A percentile compares a stretch with the other conserved stretches of the same genome.
phyloP scores from a whole-genome alignment of 2,329 filamentous ascomycete genomes.

The Balansia obtecta region DNA sequence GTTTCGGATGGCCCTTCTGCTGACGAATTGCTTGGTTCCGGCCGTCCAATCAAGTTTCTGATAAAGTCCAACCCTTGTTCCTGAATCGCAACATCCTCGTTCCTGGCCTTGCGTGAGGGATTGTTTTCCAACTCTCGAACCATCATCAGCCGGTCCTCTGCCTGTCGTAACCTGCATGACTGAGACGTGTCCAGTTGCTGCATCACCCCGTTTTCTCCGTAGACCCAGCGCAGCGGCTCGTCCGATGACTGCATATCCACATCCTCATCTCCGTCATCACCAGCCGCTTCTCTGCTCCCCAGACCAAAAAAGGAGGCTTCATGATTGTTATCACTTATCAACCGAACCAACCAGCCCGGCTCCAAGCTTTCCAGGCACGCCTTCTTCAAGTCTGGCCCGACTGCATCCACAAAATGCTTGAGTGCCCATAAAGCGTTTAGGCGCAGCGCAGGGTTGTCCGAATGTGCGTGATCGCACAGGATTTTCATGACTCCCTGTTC shows the following conservation, averaged over 20 bases:
- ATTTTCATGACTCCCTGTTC: slow-evolving; percentile 62
- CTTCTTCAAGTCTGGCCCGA: slow-evolving; percentile 60
- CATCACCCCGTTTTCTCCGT: slow-evolving; percentile 18
- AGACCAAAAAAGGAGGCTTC: slow-evolving; percentile 34
- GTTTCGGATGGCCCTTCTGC: slow-evolving; percentile 38
- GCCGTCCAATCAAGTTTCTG: slow-evolving; percentile 70
- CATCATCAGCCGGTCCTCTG: slow-evolving; percentile 34
- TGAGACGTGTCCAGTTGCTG: slow-evolving; percentile 21
- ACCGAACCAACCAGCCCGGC: slow-evolving; percentile 66
- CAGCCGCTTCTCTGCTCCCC: slow-evolving; percentile 15
- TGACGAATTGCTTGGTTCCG: slow-evolving; percentile 30
- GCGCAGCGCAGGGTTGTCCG: slow-evolving; percentile 63
- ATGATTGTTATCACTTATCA: slow-evolving; percentile 55
- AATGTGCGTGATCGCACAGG: slow-evolving; percentile 75
- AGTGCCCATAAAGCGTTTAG: slow-evolving; percentile 86
- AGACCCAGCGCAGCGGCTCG: slow-evolving; percentile 27
- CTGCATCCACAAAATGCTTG: slow-evolving; percentile 73
- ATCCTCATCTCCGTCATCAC: slow-evolving; percentile 42
- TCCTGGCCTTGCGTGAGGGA: slow-evolving; percentile 52
- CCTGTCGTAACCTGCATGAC: slow-evolving; percentile 33
- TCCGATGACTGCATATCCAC: slow-evolving; percentile 41
- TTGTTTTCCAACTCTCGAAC: slow-evolving; percentile 57
- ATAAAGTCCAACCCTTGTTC: slow-evolving; percentile 85
- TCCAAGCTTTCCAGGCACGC: slow-evolving; percentile 66
- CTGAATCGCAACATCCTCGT: slow-evolving; percentile 75